Evolutionary conservation across 225 moss, liverwort and hornwort genomes (phyloP).

Genomic region (Neckera pumila): DNA sequence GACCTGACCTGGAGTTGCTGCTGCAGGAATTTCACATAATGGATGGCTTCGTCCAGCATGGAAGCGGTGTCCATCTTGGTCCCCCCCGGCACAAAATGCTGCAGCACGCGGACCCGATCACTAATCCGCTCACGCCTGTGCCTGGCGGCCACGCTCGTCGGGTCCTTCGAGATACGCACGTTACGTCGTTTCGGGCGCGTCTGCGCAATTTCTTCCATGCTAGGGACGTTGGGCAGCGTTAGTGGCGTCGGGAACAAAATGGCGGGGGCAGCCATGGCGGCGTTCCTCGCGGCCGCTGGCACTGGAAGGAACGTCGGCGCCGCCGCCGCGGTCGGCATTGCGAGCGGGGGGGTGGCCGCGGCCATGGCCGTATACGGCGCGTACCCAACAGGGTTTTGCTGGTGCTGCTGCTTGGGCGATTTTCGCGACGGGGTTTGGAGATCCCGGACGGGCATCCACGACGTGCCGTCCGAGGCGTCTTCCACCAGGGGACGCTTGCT

Average conservation of each 20-base stretch:
- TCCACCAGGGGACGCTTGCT: slow-evolving; percentile 7
- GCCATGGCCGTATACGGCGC: neutral
- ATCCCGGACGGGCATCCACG: slow-evolving; percentile 5
- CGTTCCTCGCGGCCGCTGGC: neutral
- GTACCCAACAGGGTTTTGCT: neutral
- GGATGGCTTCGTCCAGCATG: slow-evolving; percentile 85
- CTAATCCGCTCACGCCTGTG: slow-evolving; percentile 72
- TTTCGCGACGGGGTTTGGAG: neutral
- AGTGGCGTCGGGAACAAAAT: slow-evolving; percentile 19
- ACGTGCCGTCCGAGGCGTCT: neutral
- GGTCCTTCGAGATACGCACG: slow-evolving; percentile 77
- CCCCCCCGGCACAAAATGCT: slow-evolving; percentile 74
- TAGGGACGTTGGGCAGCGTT: slow-evolving; percentile 12
- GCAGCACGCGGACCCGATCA: slow-evolving; percentile 68
- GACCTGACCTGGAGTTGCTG: slow-evolving; percentile 42
- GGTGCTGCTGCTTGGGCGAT: slow-evolving; percentile 7
- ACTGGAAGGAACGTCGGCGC: neutral
- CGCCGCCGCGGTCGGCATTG: neutral
- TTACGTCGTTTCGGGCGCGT: slow-evolving; percentile 73
- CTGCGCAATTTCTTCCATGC: slow-evolving; percentile 44
- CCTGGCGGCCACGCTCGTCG: slow-evolving; percentile 75
- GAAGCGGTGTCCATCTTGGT: slow-evolving; percentile 91
- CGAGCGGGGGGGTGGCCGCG: neutral
- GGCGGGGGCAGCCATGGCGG: neutral
- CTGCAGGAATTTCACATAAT: slow-evolving; percentile 69